These are phyloP conservation scores for Madurella mycetomatis DNA, from an alignment of 2,329 filamentous ascomycete genomes.

Conservation along the genomic window DNA sequence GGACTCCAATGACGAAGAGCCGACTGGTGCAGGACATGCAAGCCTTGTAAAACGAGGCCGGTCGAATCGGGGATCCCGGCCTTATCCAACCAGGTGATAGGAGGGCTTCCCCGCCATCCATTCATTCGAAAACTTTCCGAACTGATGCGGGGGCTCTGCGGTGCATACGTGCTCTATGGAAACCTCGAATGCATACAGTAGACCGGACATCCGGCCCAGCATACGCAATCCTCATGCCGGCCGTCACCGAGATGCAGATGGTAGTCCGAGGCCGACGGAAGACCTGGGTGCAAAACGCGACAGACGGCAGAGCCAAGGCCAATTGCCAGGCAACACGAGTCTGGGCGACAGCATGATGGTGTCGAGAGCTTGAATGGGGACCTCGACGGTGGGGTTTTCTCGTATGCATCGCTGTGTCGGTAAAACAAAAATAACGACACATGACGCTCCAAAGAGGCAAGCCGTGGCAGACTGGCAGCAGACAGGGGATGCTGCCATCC, in stretches of 20 bases:
- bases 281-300: not conserved
- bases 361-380: not conserved
- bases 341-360: not conserved
- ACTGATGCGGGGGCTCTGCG: not conserved
- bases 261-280: not conserved
- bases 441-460: not conserved
- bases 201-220: not conserved
- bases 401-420: slow-evolving; percentile 7
- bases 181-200: not conserved
- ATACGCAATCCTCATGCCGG: not conserved
- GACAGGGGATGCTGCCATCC: not conserved
- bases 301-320: slow-evolving; percentile 3
- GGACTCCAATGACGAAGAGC: too few relatives aligned
- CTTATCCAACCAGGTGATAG: not conserved
- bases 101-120: not conserved
- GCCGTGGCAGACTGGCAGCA: not conserved
- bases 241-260: not conserved
- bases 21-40: too few relatives aligned
- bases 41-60: too few relatives aligned
- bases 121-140: not conserved
- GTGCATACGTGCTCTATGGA: not conserved
- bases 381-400: not conserved
- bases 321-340: slow-evolving; percentile 3
- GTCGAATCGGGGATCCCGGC: too few relatives aligned
- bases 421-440: not conserved